These are phyloP conservation scores for Blastocrithidia nonstop DNA, from an alignment of 208 protist genomes.

Conservation along the genomic window DNA sequence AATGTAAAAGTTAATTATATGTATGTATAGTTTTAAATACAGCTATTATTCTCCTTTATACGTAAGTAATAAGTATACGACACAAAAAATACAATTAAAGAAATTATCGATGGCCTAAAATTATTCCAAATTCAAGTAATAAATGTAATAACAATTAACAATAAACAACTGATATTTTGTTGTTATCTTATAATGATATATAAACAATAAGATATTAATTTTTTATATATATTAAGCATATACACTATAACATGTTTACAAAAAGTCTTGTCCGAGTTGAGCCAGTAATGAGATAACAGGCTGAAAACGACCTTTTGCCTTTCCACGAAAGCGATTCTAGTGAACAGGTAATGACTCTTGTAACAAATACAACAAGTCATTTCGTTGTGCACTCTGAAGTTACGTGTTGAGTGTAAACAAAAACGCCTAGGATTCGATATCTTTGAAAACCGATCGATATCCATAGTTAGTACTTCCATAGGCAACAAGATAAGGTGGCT, in stretches of 20 bases:
- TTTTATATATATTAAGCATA: conserved; percentile 1
- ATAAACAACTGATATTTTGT: too few relatives aligned
- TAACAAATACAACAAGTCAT: conserved; percentile 44
- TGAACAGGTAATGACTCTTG: conserved; percentile 24
- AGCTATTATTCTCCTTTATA: too few relatives aligned
- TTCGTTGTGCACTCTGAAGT: conserved; percentile 32
- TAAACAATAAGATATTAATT: too few relatives aligned
- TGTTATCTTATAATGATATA: too few relatives aligned
- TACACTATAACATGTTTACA: conserved; percentile 12
- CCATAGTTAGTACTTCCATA: conserved; percentile 85
- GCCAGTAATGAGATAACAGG: conserved; percentile 57
- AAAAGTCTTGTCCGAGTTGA: conserved; percentile 52
- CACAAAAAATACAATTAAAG: too few relatives aligned
- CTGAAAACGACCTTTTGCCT: conserved; percentile 48
- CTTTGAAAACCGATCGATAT: conserved; percentile 66
- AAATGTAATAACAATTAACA: too few relatives aligned
- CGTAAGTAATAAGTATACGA: too few relatives aligned
- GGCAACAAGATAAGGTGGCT: conserved; percentile 44
- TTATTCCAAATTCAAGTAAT: too few relatives aligned
- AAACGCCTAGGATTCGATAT: conserved; percentile 65
- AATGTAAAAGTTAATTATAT: too few relatives aligned
- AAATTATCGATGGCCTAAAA: too few relatives aligned
- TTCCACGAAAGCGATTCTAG: conserved; percentile 31
- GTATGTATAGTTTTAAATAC: too few relatives aligned
- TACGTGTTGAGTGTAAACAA: conserved; percentile 32